A percentile compares a stretch with the other conserved stretches of the same genome.
Evolutionary conservation across 257 asterid genomes (phyloP).

Genomic region (Perilla frutescens): DNA sequence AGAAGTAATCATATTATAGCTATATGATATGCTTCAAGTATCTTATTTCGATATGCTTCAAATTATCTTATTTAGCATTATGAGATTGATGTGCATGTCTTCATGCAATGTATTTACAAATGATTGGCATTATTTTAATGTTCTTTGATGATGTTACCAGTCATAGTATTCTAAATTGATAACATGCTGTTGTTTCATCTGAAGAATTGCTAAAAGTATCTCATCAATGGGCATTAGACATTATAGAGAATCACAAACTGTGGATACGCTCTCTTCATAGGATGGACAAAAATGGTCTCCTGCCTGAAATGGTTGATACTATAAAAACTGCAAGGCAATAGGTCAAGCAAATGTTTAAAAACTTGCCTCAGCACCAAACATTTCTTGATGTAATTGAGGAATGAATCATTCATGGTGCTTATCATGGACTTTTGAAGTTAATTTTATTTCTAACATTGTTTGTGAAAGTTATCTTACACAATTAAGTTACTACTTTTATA

Average conservation of each 20-base stretch:
- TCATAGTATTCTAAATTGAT: constrained; percentile 80
- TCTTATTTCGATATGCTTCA: no score
- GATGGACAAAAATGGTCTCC: constrained; percentile 77
- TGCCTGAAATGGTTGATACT: constrained; percentile 64
- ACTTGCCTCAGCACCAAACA: constrained; percentile 88
- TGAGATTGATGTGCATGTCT: constrained; percentile 23
- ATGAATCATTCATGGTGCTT: no score
- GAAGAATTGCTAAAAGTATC: constrained; percentile 72
- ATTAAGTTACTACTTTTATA: constrained; percentile 4
- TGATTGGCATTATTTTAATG: constrained; percentile 18
- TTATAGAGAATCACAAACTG: no score
- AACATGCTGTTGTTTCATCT: constrained; percentile 74
- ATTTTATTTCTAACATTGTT: constrained; percentile 32
- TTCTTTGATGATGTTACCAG: no score
- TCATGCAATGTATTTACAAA: constrained; percentile 7
- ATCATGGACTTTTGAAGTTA: constrained; percentile 92
- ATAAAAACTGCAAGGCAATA: constrained; percentile 73
- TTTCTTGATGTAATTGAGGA: constrained; percentile 92
- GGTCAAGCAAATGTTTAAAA: constrained; percentile 66
- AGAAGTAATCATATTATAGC: constrained; percentile 14
- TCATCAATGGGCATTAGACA: no score
- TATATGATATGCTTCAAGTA: constrained; percentile 12
- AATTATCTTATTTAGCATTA: constrained; percentile 12
- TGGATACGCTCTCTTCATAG: no score
- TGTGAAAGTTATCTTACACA: constrained; percentile 25